Conservation (phyloP, 2,329 filamentous ascomycete genomes). For the Chrysoporthe cubensis region DNA sequence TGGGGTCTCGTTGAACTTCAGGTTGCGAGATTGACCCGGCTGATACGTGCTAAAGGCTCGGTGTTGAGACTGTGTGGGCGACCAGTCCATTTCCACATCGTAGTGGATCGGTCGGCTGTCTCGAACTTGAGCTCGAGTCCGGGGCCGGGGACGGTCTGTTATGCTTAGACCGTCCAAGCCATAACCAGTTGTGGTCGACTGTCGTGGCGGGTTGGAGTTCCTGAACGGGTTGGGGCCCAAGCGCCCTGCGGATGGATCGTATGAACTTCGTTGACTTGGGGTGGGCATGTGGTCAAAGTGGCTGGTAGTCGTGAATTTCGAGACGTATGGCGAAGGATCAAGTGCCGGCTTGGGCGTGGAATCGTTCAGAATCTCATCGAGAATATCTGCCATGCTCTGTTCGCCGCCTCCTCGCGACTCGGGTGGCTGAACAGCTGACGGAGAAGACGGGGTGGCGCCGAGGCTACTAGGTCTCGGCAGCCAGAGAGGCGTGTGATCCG, state of each 20-base stretch:
- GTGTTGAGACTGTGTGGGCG: slow-evolving; percentile 61
- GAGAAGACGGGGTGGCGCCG: slow-evolving; percentile 31
- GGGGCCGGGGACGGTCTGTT: slow-evolving; percentile 24
- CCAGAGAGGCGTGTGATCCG: slow-evolving; percentile 63
- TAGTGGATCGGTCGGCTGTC: slow-evolving; percentile 38
- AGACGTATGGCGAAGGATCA: slow-evolving; percentile 40
- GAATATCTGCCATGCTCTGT: slow-evolving; percentile 50
- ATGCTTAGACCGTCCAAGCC: slow-evolving; percentile 23
- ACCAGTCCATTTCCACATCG: slow-evolving; percentile 75
- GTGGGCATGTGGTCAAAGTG: slow-evolving; percentile 30
- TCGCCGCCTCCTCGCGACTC: slow-evolving; percentile 37
- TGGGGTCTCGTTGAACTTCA: slow-evolving; percentile 51
- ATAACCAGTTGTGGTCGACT: background rate
- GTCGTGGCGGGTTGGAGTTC: slow-evolving; percentile 9
- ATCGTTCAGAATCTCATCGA: slow-evolving; percentile 49
- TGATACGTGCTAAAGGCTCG: slow-evolving; percentile 57
- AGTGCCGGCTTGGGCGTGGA: slow-evolving; percentile 32
- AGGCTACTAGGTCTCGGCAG: slow-evolving; percentile 28
- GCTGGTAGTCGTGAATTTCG: slow-evolving; percentile 19
- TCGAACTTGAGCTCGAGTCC: slow-evolving; percentile 20
- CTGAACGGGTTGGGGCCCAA: slow-evolving; percentile 22
- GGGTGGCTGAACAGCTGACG: slow-evolving; percentile 16
- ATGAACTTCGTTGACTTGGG: slow-evolving; percentile 7
- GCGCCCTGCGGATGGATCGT: slow-evolving; percentile 10
- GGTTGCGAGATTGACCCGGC: slow-evolving; percentile 41